These are phyloP conservation scores for Fusarium verrucosum DNA, from an alignment of 2,329 filamentous ascomycete species.

Conservation along the genomic window DNA sequence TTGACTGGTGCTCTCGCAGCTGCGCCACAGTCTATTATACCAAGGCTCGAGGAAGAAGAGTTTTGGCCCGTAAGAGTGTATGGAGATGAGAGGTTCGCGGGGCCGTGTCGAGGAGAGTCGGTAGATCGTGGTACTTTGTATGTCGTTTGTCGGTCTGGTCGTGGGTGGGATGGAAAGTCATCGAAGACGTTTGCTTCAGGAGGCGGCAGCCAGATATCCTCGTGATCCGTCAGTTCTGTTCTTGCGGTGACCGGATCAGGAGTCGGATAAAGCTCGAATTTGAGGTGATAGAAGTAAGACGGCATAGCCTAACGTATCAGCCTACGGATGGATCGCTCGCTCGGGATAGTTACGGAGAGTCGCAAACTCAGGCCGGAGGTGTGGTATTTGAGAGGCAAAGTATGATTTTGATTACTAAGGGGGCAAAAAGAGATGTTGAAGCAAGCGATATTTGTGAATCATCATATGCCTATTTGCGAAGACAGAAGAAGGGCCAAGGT, in stretches of 20 bases:
- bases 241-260: constrained; percentile 47
- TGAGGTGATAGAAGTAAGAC: constrained; percentile 72
- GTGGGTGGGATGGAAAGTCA: constrained; percentile 62
- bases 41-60: constrained; percentile 34
- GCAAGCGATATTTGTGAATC: constrained; percentile 5
- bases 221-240: constrained; percentile 15
- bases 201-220: constrained; percentile 61
- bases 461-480: constrained; percentile 26
- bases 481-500: neutral
- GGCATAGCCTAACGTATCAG: constrained; percentile 58
- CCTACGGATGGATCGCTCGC: neutral
- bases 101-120: neutral
- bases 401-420: constrained; percentile 25
- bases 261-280: constrained; percentile 69
- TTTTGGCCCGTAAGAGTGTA: neutral
- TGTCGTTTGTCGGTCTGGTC: constrained; percentile 37
- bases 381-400: neutral
- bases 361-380: neutral
- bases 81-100: neutral
- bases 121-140: constrained; percentile 19
- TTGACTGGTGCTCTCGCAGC: constrained; percentile 47
- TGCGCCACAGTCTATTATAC: constrained; percentile 62
- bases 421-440: constrained; percentile 33
- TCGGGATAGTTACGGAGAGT: neutral
- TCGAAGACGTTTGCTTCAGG: constrained; percentile 63